These are phyloP conservation scores for Pseudocercospora musae DNA, from an alignment of 2,329 filamentous ascomycete species.

Conservation along the genomic window DNA sequence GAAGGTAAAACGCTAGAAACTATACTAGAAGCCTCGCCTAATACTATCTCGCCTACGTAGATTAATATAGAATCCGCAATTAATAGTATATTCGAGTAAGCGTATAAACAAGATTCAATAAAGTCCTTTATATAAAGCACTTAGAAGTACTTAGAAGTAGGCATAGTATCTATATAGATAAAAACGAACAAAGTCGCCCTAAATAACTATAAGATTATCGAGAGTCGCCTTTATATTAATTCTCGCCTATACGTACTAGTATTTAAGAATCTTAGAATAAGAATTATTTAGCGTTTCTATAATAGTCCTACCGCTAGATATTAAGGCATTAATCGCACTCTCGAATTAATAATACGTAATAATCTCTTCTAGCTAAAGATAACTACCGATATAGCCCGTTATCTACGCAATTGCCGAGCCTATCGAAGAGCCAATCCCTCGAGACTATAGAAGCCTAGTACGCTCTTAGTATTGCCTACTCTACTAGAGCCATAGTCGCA, in stretches of 20 bases:
- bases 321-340: not conserved
- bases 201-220: not conserved
- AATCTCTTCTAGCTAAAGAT: not conserved
- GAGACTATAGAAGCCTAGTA: not conserved
- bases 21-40: no score
- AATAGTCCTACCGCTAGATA: not conserved
- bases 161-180: not conserved
- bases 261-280: not conserved
- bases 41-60: no score
- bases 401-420: not conserved
- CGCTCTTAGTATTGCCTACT: not conserved
- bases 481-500: not conserved
- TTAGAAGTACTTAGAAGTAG: not conserved
- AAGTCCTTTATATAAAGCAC: not conserved
- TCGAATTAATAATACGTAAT: not conserved
- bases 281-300: not conserved
- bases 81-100: not conserved
- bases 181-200: not conserved
- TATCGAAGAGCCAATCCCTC: not conserved
- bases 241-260: not conserved
- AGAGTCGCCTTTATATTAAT: not conserved
- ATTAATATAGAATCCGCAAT: not conserved
- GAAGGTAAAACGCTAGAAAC: not conserved
- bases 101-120: not conserved
- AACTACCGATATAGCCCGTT: not conserved